phyloP scores from a whole-genome alignment of 768 basidiomycete species.

The Leccinum rimulosum region DNA sequence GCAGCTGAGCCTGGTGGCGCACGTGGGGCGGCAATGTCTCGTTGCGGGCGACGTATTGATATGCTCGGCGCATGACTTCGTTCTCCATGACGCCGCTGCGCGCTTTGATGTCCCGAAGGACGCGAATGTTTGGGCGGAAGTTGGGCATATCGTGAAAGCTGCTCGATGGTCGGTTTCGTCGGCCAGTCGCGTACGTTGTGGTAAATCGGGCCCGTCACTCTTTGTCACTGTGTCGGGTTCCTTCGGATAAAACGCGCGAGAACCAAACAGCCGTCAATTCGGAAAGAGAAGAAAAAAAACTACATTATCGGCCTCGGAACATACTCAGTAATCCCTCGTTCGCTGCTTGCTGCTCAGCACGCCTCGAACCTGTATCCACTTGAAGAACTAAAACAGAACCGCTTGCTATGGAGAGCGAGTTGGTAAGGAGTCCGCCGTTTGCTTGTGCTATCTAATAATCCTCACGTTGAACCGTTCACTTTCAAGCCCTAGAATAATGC shows the following conservation, averaged over 20 bases:
- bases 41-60: constrained; percentile 92
- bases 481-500: constrained; percentile 54
- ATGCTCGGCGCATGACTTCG: constrained; percentile 85
- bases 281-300: background rate
- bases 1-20: constrained; percentile 91
- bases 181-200: too few relatives aligned
- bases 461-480: constrained; percentile 24
- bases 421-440: constrained; percentile 11
- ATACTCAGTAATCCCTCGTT: background rate
- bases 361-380: background rate
- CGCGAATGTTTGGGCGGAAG: constrained; percentile 42
- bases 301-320: background rate
- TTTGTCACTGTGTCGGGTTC: background rate
- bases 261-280: constrained; percentile 27
- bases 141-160: constrained; percentile 18
- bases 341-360: background rate
- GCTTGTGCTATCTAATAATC: too few relatives aligned
- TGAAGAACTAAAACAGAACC: background rate
- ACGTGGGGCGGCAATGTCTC: constrained; percentile 83
- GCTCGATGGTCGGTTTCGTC: too few relatives aligned
- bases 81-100: constrained; percentile 66
- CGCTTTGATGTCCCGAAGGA: constrained; percentile 78
- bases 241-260: background rate
- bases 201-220: too few relatives aligned
- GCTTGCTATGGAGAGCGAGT: constrained; percentile 23